Evolutionary conservation across 495 filamentous ascomycete genomes (phyloP).

Genomic region (Articulospora tetracladia): DNA sequence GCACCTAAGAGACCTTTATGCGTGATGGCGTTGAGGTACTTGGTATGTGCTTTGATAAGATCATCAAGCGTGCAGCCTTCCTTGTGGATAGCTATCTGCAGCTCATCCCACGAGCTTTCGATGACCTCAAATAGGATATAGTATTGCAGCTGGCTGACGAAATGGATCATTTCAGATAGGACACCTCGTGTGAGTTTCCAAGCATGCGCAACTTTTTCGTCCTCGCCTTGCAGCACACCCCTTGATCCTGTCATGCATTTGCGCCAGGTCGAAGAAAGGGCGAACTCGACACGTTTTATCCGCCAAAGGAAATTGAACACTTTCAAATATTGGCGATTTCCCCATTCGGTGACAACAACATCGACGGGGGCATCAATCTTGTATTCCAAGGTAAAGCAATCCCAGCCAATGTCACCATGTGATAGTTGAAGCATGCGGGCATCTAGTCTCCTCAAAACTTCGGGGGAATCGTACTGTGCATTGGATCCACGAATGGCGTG

Average conservation of each 20-base stretch:
- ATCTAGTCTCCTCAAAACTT: slow-evolving; percentile 88
- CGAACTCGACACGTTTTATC: slow-evolving; percentile 96
- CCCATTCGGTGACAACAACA: slow-evolving; percentile 93
- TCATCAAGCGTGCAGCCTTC: slow-evolving; percentile 90
- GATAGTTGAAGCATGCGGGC: slow-evolving; percentile 93
- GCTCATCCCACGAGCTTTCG: slow-evolving; percentile 85
- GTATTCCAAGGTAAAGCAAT: slow-evolving; percentile 98
- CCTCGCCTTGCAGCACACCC: slow-evolving; percentile 81
- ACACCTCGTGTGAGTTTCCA: slow-evolving; percentile 89
- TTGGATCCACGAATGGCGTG: slow-evolving; percentile 97
- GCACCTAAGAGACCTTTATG: slow-evolving; percentile 92
- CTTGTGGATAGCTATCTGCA: slow-evolving; percentile 74
- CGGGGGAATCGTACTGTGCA: slow-evolving; percentile 91
- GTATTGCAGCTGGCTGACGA: slow-evolving; percentile 94
- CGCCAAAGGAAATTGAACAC: slow-evolving; percentile 99
- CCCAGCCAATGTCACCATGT: slow-evolving; percentile 98
- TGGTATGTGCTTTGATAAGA: slow-evolving; percentile 84
- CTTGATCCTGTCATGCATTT: slow-evolving; percentile 94
- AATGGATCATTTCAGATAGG: slow-evolving; percentile 97
- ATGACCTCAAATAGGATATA: slow-evolving; percentile 99
- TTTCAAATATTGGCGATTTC: slow-evolving; percentile 93
- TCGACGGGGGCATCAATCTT: slow-evolving; percentile 97
- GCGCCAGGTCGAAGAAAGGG: slow-evolving; percentile 83
- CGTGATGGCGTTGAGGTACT: slow-evolving; percentile 89
- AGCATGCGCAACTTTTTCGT: slow-evolving; percentile 69